These are phyloP conservation scores for Handroanthus guayacan DNA, from an alignment of 257 asterid species.

Conservation along the genomic window DNA sequence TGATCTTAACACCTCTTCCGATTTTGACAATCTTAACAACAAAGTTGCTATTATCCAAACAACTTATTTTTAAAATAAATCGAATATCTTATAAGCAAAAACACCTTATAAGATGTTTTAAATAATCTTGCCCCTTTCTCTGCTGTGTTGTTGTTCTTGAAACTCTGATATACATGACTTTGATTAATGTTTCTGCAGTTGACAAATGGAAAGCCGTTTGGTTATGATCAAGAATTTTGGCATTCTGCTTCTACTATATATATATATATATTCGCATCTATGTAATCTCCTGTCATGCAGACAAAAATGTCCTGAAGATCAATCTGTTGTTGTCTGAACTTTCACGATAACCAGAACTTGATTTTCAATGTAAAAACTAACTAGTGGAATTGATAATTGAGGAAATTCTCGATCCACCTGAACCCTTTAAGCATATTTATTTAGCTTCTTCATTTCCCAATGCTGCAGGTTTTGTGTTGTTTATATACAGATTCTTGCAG, in stretches of 20 bases:
- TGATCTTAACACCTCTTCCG: too few species aligned
- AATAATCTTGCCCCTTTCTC: background rate
- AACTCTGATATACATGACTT: background rate
- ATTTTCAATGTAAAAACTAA: background rate
- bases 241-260: background rate
- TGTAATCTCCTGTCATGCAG: background rate
- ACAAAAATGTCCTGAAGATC: background rate
- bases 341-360: background rate
- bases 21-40: too few species aligned
- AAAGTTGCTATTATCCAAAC: too few species aligned
- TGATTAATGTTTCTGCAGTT: background rate
- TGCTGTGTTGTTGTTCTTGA: background rate
- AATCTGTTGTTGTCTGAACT: background rate
- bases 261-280: too few species aligned
- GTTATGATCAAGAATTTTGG: too few species aligned
- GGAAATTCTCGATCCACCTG: background rate
- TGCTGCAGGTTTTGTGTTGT: background rate
- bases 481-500: background rate
- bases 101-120: too few species aligned
- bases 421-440: background rate
- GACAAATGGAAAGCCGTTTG: background rate
- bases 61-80: too few species aligned
- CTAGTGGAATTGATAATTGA: slow-evolving; percentile 3
- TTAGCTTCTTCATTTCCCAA: background rate
- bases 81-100: too few species aligned